Evolutionary conservation across 139 green algal genomes (phyloP), one percentile per base, ranked within the genome.

Genomic region (Chlamydomonas asymmetrica): DNA sequence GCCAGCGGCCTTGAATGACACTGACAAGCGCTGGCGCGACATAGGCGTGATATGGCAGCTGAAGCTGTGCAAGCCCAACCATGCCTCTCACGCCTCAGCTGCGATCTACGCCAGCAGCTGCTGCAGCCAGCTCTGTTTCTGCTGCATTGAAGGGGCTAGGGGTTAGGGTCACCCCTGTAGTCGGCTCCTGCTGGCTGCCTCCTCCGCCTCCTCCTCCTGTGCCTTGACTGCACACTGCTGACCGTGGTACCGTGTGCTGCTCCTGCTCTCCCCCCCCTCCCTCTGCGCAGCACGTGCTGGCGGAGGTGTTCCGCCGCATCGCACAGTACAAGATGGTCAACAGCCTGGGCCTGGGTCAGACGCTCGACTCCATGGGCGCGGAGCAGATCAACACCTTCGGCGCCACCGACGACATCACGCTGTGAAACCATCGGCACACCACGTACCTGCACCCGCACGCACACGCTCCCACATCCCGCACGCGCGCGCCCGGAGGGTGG

Each of bases 321-420:
- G 77, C 90, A 56, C 71, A 88, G 56, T 94, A 90, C 81, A 94
- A 93, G 80, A 89, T 88, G 82, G 71, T 63, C 18, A 69, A 63
- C 66, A 64, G 60, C 25, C 40, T 80, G 38, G 77, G 77, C 5
- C 66, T 74, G 43, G 76, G 76, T 18, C 61, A 77, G 31, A 77
- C 71, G 32, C 60, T 77, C 59, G 71, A 77, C 45, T 37, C n/a
- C 22, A 77, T 77, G 71, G 71, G 71, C 7, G n/a, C n/a, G n/a
- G n/a, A n/a, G n/a, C n/a, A n/a, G n/a, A n/a, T n/a, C n/a, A n/a
- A n/a, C n/a, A n/a, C n/a, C n/a, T n/a, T n/a, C n/a, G n/a, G n/a
- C n/a, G n/a, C n/a, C n/a, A n/a, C n/a, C n/a, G n/a, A n/a, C n/a
- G n/a, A n/a, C n/a, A n/a, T n/a, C n/a, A n/a, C n/a, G n/a, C n/a